A percentile compares a stretch with the other conserved stretches of the same genome.
Evolutionary conservation across 208 protist genomes (phyloP).

Genomic region (Crithidia bombi): DNA sequence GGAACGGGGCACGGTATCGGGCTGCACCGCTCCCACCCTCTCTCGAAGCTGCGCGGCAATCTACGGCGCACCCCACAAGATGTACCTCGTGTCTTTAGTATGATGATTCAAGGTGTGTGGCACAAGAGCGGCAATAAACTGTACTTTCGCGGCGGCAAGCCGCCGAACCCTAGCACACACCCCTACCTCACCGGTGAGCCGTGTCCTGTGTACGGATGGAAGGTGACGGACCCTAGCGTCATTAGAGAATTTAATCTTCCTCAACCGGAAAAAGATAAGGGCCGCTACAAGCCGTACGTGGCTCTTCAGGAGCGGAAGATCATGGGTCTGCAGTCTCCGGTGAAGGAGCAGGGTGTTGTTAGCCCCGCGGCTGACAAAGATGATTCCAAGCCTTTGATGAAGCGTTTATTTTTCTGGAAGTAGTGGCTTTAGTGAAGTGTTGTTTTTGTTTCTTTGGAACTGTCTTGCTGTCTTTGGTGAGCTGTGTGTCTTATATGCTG

Average conservation of each 20-base stretch:
- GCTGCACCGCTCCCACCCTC: slow-evolving; percentile 79
- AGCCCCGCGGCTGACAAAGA: slow-evolving; percentile 13
- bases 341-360: slow-evolving; percentile 15
- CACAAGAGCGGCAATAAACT: slow-evolving; percentile 90
- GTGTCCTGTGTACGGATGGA: slow-evolving; percentile 91
- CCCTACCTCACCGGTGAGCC: slow-evolving; percentile 91
- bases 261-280: slow-evolving; percentile 65
- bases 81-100: slow-evolving; percentile 80
- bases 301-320: slow-evolving; percentile 88
- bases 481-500: slow-evolving; percentile 13
- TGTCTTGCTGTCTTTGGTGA: neutral
- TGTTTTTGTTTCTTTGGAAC: neutral
- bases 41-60: slow-evolving; percentile 85
- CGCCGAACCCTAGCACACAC: slow-evolving; percentile 87
- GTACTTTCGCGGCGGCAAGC: slow-evolving; percentile 90
- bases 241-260: slow-evolving; percentile 88
- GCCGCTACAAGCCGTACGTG: slow-evolving; percentile 88
- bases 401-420: slow-evolving; percentile 90
- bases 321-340: slow-evolving; percentile 44
- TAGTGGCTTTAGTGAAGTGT: slow-evolving; percentile 26
- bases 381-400: slow-evolving; percentile 79
- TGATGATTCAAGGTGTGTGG: slow-evolving; percentile 93
- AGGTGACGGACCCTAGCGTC: slow-evolving; percentile 76
- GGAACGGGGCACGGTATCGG: slow-evolving; percentile 88
- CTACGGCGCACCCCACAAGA: slow-evolving; percentile 56